phyloP scores from a whole-genome alignment of 768 basidiomycete genomes.

The Pholiota microspora region DNA sequence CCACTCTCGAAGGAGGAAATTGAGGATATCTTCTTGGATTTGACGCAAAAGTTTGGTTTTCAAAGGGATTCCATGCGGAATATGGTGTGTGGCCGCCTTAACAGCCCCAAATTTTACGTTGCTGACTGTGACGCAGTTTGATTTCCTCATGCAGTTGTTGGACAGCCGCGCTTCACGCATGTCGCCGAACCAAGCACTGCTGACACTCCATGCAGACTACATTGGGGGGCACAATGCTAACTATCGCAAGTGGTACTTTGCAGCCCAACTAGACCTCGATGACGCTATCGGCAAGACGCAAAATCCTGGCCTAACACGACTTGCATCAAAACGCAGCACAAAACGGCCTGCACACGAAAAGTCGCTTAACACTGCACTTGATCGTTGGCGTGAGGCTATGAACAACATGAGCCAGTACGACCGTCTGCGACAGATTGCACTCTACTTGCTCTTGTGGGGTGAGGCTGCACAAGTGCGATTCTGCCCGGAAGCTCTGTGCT shows the following conservation, averaged over 20 bases:
- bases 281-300: constrained; percentile 92
- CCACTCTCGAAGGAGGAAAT: constrained; percentile 99
- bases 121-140: constrained; percentile 57
- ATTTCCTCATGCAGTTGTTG: constrained; percentile 96
- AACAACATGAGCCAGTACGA: constrained; percentile 99
- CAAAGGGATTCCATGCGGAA: constrained; percentile 94
- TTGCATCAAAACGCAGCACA: constrained; percentile 63
- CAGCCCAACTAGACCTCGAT: constrained; percentile 96
- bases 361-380: constrained; percentile 77
- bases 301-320: constrained; percentile 84
- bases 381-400: constrained; percentile 97
- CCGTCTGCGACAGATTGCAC: constrained; percentile 91
- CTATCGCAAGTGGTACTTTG: constrained; percentile 99
- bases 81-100: constrained; percentile 55
- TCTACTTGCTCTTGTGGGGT: constrained; percentile 96
- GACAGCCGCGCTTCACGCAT: constrained; percentile 97
- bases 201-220: constrained; percentile 97
- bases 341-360: constrained; percentile 57
- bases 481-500: constrained; percentile 94
- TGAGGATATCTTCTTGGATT: constrained; percentile 95
- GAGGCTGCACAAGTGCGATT: constrained; percentile 98
- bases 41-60: constrained; percentile 98
- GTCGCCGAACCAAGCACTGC: constrained; percentile 92
- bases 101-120: background rate
- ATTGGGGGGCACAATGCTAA: constrained; percentile 98